Conservation (phyloP, 192 early-diverging fungal genomes). For the Tieghemiomyces parasiticus region DNA sequence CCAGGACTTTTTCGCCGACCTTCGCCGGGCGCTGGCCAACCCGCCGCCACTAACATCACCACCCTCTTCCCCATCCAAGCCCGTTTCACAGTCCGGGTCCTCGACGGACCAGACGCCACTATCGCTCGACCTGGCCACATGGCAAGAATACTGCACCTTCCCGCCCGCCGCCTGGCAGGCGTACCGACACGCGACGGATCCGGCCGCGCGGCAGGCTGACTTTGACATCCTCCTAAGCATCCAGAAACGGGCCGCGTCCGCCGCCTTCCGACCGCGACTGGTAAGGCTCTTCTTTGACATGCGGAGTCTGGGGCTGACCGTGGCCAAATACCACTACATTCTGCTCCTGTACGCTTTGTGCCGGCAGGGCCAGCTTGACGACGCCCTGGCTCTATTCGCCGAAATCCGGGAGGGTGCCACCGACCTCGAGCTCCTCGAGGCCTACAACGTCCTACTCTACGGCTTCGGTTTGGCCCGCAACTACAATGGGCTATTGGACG, state of each 20-base stretch:
- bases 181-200: neutral
- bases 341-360: neutral
- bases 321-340: slow-evolving; percentile 2
- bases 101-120: no score
- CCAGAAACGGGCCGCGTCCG: neutral
- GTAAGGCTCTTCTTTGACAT: neutral
- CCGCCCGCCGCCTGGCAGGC: no score
- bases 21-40: no score
- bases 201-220: neutral
- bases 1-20: no score
- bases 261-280: neutral
- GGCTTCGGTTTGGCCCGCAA: neutral
- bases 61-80: no score
- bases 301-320: neutral
- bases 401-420: neutral
- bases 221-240: neutral
- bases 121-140: no score
- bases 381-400: neutral
- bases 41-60: no score
- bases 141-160: no score
- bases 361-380: neutral
- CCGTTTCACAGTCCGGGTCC: no score
- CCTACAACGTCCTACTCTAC: slow-evolving; percentile 2
- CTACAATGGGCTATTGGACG: slow-evolving; percentile 1
- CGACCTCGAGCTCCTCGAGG: neutral